A percentile compares a stretch with the other conserved stretches of the same genome.
These are phyloP conservation scores for Anthracocystis walkeri DNA, from an alignment of 1,284 basidiomycete species.

Conservation along the genomic window DNA sequence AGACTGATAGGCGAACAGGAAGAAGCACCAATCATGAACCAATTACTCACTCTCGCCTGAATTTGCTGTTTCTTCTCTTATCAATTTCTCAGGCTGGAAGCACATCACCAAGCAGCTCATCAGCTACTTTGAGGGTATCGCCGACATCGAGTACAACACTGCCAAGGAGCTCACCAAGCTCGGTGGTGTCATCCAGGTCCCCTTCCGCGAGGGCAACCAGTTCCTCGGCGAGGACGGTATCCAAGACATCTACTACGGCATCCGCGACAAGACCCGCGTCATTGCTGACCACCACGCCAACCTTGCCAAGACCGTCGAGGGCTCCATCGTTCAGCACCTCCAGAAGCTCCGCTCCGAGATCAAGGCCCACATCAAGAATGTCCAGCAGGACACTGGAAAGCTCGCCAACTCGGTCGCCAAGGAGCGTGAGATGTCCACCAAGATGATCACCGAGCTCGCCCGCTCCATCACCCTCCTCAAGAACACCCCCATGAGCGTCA, in stretches of 20 bases:
- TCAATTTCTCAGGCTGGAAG: conserved; percentile 78
- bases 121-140: conserved; percentile 76
- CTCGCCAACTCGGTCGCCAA: conserved; percentile 92
- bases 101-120: conserved; percentile 77
- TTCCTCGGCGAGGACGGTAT: conserved; percentile 68
- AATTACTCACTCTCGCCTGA: too few relatives aligned
- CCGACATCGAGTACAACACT: conserved; percentile 78
- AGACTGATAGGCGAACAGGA: too few relatives aligned
- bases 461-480: conserved; percentile 89
- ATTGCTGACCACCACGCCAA: conserved; percentile 98
- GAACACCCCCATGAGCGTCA: conserved; percentile 91
- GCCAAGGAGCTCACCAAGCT: conserved; percentile 94
- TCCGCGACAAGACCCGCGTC: conserved; percentile 88
- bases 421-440: conserved; percentile 90
- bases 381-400: conserved; percentile 98
- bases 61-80: background rate
- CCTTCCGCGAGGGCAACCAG: conserved; percentile 88
- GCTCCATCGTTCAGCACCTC: conserved; percentile 96
- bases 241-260: conserved; percentile 91
- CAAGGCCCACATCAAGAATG: conserved; percentile 95
- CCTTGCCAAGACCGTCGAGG: conserved; percentile 93
- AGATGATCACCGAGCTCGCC: conserved; percentile 87
- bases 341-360: conserved; percentile 93
- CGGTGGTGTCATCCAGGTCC: conserved; percentile 96
- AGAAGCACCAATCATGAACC: too few relatives aligned